Percentiles rank a stretch among this genome's conserved stretches.
Conservation (phyloP, 495 filamentous ascomycete species). For the Elasticomyces elasticus region DNA sequence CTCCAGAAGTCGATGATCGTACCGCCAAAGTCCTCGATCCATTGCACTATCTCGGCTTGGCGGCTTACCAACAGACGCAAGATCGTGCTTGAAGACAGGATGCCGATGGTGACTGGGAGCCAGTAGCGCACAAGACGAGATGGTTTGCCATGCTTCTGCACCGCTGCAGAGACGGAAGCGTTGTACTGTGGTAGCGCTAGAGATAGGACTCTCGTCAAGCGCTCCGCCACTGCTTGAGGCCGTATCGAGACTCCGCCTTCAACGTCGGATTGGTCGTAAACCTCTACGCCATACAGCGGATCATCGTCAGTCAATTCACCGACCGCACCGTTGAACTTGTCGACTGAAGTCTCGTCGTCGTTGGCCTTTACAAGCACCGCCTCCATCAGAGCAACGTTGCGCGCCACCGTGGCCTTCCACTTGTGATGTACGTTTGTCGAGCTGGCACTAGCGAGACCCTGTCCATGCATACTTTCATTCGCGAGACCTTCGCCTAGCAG, state of each 20-base stretch:
- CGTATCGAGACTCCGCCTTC: slow-evolving; percentile 23
- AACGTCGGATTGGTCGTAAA: slow-evolving; percentile 25
- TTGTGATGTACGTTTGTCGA: slow-evolving; percentile 34
- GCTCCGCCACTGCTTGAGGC: slow-evolving; percentile 51
- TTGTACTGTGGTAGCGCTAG: slow-evolving; percentile 51
- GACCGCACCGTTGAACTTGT: slow-evolving; percentile 67
- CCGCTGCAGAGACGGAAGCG: slow-evolving; percentile 37
- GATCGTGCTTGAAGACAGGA: slow-evolving; percentile 72
- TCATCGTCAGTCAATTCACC: slow-evolving; percentile 55
- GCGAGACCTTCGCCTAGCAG: slow-evolving; percentile 71
- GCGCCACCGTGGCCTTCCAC: slow-evolving; percentile 62
- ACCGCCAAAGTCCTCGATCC: slow-evolving; percentile 62
- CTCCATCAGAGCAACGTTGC: slow-evolving; percentile 70
- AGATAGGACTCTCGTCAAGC: slow-evolving; percentile 56
- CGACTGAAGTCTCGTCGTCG: slow-evolving; percentile 41
- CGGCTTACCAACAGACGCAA: slow-evolving; percentile 62
- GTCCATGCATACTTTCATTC: slow-evolving; percentile 27
- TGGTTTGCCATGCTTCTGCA: slow-evolving; percentile 60
- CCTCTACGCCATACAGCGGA: slow-evolving; percentile 35
- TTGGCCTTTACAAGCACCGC: slow-evolving; percentile 57
- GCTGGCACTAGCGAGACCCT: slow-evolving; percentile 35
- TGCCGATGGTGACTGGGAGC: slow-evolving; percentile 56
- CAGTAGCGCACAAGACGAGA: slow-evolving; percentile 74
- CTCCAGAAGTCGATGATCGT: slow-evolving; percentile 83
- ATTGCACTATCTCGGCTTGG: slow-evolving; percentile 60